These are phyloP conservation scores for Pterocarpus macrocarpus DNA, from an alignment of 306 rosid genomes.

Conservation along the genomic window DNA sequence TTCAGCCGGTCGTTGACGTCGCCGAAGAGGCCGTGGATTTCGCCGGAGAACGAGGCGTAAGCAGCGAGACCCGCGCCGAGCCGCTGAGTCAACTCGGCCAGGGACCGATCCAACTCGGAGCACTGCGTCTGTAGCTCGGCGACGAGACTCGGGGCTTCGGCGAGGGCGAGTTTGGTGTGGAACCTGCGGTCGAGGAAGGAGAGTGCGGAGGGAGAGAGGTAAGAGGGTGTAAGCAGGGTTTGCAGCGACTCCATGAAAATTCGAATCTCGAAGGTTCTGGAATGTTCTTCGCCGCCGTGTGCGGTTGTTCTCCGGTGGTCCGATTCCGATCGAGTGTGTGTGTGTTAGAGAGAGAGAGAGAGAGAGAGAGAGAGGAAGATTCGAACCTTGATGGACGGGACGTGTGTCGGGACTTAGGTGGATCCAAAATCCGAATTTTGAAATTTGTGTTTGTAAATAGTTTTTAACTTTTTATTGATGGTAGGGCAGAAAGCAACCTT, in stretches of 20 bases:
- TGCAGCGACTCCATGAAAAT: constrained; percentile 56
- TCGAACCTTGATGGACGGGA: neutral
- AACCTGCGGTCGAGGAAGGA: constrained; percentile 69
- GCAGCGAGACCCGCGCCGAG: constrained; percentile 66
- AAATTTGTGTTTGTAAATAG: too few species aligned
- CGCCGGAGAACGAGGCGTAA: constrained; percentile 72
- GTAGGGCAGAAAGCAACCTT: too few species aligned
- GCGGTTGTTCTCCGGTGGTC: constrained; percentile 35
- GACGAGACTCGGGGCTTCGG: constrained; percentile 58
- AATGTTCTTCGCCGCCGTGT: constrained; percentile 35
- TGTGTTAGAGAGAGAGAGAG: neutral
- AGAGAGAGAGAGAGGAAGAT: neutral
- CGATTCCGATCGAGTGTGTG: constrained; percentile 6
- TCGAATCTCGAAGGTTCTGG: neutral
- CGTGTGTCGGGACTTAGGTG: neutral
- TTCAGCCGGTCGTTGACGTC: constrained; percentile 56
- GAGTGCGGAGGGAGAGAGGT: constrained; percentile 65
- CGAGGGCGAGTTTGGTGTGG: constrained; percentile 46
- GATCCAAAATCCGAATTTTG: constrained; percentile 20
- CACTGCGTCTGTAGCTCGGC: constrained; percentile 72
- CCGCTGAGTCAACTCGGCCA: constrained; percentile 63
- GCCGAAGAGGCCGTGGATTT: constrained; percentile 56
- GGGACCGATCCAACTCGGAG: constrained; percentile 68
- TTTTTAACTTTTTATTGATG: too few species aligned
- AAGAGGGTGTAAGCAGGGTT: constrained; percentile 62